Evolutionary conservation across 192 early-diverging fungal species (phyloP).

Genomic region (Lobosporangium transversale): DNA sequence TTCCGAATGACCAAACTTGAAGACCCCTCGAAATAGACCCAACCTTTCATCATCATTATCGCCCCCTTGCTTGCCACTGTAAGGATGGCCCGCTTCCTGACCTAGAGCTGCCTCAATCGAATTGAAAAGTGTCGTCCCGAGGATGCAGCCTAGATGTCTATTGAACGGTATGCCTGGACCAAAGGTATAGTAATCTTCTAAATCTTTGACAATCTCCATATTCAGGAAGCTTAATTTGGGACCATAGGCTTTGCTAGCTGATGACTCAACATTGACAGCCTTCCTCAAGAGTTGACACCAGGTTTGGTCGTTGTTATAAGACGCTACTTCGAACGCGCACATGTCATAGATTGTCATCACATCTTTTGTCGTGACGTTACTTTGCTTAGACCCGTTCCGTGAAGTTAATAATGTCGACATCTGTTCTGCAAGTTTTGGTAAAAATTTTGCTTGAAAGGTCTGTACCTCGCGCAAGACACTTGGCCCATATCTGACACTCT

Average conservation of each 20-base stretch:
- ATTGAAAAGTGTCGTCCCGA: slow-evolving; percentile 17
- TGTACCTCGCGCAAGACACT: slow-evolving; percentile 6
- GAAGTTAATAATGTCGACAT: slow-evolving; percentile 5
- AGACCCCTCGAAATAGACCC: slow-evolving; percentile 4
- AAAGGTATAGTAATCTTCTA: slow-evolving; percentile 32
- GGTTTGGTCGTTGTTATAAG: slow-evolving; percentile 31
- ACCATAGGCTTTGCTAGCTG: not conserved
- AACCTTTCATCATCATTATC: slow-evolving; percentile 22
- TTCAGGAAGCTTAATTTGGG: slow-evolving; percentile 9
- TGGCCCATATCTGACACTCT: slow-evolving; percentile 15
- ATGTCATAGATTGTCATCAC: slow-evolving; percentile 16
- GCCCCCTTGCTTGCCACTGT: not conserved
- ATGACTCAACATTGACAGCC: not conserved
- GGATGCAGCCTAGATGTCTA: slow-evolving; percentile 35
- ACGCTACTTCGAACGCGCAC: slow-evolving; percentile 33
- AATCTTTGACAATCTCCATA: slow-evolving; percentile 24
- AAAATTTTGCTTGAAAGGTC: slow-evolving; percentile 5
- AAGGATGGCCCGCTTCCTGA: not conserved
- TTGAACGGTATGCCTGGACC: slow-evolving; percentile 46
- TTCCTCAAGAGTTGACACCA: slow-evolving; percentile 30
- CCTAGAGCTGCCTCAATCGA: slow-evolving; percentile 11
- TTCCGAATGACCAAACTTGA: slow-evolving; percentile 50
- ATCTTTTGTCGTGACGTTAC: slow-evolving; percentile 35
- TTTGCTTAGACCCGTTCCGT: not conserved
- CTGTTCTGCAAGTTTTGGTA: slow-evolving; percentile 10